Evolutionary conservation across 2,329 filamentous ascomycete genomes (phyloP).

Genomic region (Colletotrichum gloeosporioides): DNA sequence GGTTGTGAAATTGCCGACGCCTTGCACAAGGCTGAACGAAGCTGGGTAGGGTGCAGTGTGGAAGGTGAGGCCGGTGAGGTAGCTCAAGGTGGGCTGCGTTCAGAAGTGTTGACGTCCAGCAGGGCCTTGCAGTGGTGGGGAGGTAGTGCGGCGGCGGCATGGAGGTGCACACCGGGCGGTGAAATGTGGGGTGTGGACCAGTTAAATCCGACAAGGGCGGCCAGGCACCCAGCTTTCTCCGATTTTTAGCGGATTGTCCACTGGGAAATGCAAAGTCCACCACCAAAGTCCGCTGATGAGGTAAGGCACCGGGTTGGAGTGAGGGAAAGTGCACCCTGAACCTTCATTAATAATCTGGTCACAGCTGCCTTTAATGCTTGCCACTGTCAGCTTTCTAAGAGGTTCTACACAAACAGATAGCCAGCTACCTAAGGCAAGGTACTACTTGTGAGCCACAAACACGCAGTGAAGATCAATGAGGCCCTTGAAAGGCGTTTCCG

Average conservation of each 20-base stretch:
- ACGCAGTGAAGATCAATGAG: background rate
- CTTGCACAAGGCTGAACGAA: background rate
- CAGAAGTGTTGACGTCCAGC: background rate
- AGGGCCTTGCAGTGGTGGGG: conserved; percentile 6
- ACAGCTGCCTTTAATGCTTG: background rate
- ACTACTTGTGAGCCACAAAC: background rate
- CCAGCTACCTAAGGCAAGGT: background rate
- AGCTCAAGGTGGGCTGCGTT: background rate
- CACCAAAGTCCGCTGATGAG: conserved; percentile 11
- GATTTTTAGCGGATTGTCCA: background rate
- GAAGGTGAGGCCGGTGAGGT: background rate
- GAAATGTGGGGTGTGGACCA: background rate
- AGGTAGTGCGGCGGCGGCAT: background rate
- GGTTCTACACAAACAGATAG: background rate
- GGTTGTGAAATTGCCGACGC: background rate
- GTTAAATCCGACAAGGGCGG: conserved; percentile 9
- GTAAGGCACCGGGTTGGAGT: background rate
- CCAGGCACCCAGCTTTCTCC: background rate
- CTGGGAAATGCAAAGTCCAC: background rate
- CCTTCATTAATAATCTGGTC: conserved; percentile 9
- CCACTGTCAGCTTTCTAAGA: background rate
- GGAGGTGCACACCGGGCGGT: background rate
- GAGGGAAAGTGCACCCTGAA: background rate
- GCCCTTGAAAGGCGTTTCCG: background rate
- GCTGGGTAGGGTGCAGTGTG: background rate